A percentile compares a stretch with the other conserved stretches of the same genome.
Conservation (phyloP, 2,329 filamentous ascomycete genomes). For the Dichotomopilus funicola region DNA sequence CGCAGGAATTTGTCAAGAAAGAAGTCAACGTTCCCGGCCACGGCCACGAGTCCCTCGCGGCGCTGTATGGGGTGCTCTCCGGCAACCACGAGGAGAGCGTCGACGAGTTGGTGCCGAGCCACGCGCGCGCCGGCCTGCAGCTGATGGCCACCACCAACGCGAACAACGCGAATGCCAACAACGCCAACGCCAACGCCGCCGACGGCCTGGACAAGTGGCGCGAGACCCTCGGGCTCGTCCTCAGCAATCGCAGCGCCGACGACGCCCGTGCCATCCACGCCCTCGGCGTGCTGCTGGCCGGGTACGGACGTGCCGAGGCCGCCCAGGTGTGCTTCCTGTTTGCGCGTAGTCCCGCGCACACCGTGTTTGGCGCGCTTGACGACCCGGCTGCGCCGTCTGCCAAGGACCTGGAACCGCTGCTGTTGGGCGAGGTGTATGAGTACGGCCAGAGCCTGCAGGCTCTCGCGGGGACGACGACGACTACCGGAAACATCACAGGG, state of each 20-base stretch:
- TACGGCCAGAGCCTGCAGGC: conserved; percentile 65
- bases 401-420: conserved; percentile 75
- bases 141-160: conserved; percentile 73
- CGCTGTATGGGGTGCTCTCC: conserved; percentile 87
- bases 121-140: conserved; percentile 85
- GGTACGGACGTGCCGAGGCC: conserved; percentile 84
- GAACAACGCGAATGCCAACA: conserved; percentile 43
- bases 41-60: conserved; percentile 80
- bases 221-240: conserved; percentile 76
- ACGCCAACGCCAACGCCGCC: conserved; percentile 39
- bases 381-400: conserved; percentile 70
- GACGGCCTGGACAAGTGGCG: conserved; percentile 90
- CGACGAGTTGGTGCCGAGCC: conserved; percentile 89
- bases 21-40: conserved; percentile 79
- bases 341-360: conserved; percentile 50
- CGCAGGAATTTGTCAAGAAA: conserved; percentile 90
- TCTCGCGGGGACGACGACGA: too few species aligned
- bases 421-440: conserved; percentile 95
- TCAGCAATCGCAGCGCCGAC: conserved; percentile 79
- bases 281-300: conserved; percentile 72
- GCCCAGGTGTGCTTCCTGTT: conserved; percentile 94
- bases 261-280: conserved; percentile 73
- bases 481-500: too few species aligned
- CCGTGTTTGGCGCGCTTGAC: conserved; percentile 75
- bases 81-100: conserved; percentile 92